Conservation (phyloP, 306 rosid genomes). For the Pachyrhizus erosus region DNA sequence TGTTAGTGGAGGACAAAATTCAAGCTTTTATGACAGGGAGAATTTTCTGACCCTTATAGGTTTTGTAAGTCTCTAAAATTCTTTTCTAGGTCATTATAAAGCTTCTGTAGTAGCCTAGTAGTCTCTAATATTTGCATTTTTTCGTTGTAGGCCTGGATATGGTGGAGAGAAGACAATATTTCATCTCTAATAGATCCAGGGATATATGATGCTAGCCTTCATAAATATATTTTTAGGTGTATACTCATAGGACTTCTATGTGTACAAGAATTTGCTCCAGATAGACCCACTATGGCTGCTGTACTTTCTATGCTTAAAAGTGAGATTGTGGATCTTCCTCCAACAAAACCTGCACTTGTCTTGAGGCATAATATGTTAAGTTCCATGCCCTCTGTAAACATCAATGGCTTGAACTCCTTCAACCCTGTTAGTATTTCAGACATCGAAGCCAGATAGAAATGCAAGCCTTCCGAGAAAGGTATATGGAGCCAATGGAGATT, state of each 20-base stretch:
- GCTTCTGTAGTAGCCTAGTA: background rate
- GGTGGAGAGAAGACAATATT: background rate
- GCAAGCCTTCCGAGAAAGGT: background rate
- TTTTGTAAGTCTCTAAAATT: constrained; percentile 26
- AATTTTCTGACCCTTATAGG: constrained; percentile 28
- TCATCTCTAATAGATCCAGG: background rate
- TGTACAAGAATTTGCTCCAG: background rate
- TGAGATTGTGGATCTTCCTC: background rate
- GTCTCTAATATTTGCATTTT: background rate
- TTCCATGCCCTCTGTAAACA: background rate
- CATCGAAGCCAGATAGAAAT: constrained; percentile 28
- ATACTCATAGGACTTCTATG: constrained; percentile 16
- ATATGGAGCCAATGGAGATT: background rate
- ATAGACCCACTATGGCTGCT: background rate
- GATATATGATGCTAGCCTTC: background rate
- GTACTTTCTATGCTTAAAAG: background rate
- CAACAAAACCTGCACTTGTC: background rate
- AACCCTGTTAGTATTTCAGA: background rate
- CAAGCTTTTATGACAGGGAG: constrained; percentile 34
- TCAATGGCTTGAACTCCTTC: background rate
- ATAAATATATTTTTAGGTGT: background rate
- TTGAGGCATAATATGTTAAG: background rate
- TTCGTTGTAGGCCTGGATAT: constrained; percentile 40
- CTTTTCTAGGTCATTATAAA: background rate
- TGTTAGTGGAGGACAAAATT: constrained; percentile 34